phyloP scores from a whole-genome alignment of 352 stramenopile species.

The Pythium phragmiticola region DNA sequence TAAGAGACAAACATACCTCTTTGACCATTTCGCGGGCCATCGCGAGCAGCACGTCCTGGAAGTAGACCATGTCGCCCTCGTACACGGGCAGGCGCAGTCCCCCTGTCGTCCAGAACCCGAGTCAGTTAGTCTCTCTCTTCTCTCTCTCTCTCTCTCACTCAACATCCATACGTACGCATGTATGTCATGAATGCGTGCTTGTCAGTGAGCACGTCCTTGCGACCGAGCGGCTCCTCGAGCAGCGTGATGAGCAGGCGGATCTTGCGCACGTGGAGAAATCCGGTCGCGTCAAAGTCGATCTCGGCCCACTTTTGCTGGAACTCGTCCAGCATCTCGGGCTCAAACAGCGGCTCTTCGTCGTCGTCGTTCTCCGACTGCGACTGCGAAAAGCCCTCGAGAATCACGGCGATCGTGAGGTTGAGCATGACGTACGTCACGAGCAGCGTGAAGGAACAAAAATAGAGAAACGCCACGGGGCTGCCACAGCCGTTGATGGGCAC shows the following conservation, averaged over 20 bases:
- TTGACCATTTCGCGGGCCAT: constrained; percentile 83
- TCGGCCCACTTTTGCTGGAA: constrained; percentile 89
- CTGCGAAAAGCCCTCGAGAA: constrained; percentile 90
- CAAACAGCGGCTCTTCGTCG: constrained; percentile 88
- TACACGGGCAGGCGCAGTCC: constrained; percentile 78
- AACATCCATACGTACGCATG: constrained; percentile 41
- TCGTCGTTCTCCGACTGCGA: constrained; percentile 43
- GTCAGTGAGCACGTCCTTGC: constrained; percentile 38
- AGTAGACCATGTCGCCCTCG: constrained; percentile 79
- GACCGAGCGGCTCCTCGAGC: constrained; percentile 76
- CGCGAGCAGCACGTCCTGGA: constrained; percentile 84
- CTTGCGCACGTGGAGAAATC: constrained; percentile 76
- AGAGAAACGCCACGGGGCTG: constrained; percentile 55
- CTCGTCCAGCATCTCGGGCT: constrained; percentile 83
- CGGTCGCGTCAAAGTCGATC: constrained; percentile 86
- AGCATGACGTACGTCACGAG: constrained; percentile 94
- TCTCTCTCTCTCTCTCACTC: background rate
- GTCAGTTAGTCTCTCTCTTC: background rate
- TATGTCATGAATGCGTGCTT: constrained; percentile 55
- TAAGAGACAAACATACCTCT: constrained; percentile 37
- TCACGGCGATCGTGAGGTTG: constrained; percentile 93
- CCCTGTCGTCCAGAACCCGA: background rate
- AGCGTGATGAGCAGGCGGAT: constrained; percentile 74
- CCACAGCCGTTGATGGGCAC: constrained; percentile 78
- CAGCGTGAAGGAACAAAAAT: constrained; percentile 88